Conservation (phyloP, 2,329 filamentous ascomycete genomes). For the Epichloe festucae region DNA sequence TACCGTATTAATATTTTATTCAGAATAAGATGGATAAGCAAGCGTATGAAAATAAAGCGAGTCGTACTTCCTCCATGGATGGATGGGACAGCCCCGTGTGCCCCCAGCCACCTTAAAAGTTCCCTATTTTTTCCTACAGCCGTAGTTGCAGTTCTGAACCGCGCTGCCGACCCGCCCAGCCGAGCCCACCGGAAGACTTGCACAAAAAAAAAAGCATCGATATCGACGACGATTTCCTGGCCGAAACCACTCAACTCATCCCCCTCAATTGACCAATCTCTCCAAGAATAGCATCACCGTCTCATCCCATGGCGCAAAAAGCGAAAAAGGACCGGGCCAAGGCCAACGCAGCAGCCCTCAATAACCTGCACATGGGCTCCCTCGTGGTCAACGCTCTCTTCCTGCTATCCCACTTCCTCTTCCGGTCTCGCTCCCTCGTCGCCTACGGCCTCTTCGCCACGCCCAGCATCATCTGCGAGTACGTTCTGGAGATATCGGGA, state of each 20-base stretch:
- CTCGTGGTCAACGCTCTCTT: slow-evolving; percentile 61
- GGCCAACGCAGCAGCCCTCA: slow-evolving; percentile 64
- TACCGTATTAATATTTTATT: too few species aligned
- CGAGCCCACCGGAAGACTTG: too few species aligned
- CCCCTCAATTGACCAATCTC: not conserved
- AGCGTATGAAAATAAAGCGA: too few species aligned
- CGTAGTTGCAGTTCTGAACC: too few species aligned
- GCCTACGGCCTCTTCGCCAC: slow-evolving; percentile 60
- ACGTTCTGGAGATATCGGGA: slow-evolving; percentile 72
- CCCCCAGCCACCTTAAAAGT: too few species aligned
- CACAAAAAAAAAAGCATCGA: too few species aligned
- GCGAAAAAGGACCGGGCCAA: slow-evolving; percentile 57
- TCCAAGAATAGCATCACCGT: not conserved
- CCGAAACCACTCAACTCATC: not conserved
- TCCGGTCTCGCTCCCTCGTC: slow-evolving; percentile 50
- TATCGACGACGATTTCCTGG: too few species aligned
- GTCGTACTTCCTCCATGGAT: too few species aligned
- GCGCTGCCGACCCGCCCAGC: too few species aligned
- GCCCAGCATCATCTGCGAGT: slow-evolving; percentile 68
- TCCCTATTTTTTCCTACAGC: too few species aligned
- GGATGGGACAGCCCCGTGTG: too few species aligned
- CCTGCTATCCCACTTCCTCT: slow-evolving; percentile 56
- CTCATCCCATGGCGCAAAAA: slow-evolving; percentile 42
- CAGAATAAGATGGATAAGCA: too few species aligned
- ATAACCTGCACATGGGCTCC: slow-evolving; percentile 69